Evolutionary conservation across 352 stramenopile species (phyloP).

Genomic region (Globisporangium nagaii): DNA sequence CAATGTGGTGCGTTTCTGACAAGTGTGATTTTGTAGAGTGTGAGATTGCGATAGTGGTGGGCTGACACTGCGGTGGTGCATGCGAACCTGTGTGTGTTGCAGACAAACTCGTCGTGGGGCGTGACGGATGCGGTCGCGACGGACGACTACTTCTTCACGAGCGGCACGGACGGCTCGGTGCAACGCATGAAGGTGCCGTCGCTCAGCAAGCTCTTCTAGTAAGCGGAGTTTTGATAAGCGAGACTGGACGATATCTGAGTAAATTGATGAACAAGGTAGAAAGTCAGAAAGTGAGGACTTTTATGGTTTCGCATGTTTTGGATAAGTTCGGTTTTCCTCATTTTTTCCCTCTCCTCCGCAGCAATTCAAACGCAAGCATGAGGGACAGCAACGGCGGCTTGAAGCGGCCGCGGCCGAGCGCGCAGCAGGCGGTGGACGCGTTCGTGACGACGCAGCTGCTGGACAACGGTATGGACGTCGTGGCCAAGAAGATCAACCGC

Average conservation of each 20-base stretch:
- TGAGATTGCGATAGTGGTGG: too few species aligned
- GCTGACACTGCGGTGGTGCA: too few species aligned
- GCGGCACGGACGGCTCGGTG: slow-evolving; percentile 74
- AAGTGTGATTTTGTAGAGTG: background rate
- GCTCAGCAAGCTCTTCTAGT: slow-evolving; percentile 21
- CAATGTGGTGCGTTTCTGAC: slow-evolving; percentile 69
- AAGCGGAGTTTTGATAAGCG: too few species aligned
- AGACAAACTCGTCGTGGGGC: slow-evolving; percentile 81
- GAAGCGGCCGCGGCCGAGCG: too few species aligned
- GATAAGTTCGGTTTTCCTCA: too few species aligned
- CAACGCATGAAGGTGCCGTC: slow-evolving; percentile 67
- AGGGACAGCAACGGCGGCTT: too few species aligned
- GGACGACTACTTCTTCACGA: slow-evolving; percentile 80
- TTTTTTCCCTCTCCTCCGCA: too few species aligned
- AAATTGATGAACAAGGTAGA: too few species aligned
- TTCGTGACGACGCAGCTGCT: slow-evolving; percentile 77
- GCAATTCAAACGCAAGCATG: too few species aligned
- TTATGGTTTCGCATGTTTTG: too few species aligned
- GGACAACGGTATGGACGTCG: slow-evolving; percentile 72
- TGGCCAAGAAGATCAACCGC: slow-evolving; percentile 62
- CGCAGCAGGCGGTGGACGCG: slow-evolving; percentile 51
- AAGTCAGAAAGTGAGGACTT: too few species aligned
- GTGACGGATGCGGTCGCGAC: slow-evolving; percentile 79
- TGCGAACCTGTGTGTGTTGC: background rate
- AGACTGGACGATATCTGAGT: too few species aligned